Percentiles rank a stretch among this genome's conserved stretches.
Evolutionary conservation across 1,284 basidiomycete genomes (phyloP).

Genomic region (Cutaneotrichosporon cyanovorans): DNA sequence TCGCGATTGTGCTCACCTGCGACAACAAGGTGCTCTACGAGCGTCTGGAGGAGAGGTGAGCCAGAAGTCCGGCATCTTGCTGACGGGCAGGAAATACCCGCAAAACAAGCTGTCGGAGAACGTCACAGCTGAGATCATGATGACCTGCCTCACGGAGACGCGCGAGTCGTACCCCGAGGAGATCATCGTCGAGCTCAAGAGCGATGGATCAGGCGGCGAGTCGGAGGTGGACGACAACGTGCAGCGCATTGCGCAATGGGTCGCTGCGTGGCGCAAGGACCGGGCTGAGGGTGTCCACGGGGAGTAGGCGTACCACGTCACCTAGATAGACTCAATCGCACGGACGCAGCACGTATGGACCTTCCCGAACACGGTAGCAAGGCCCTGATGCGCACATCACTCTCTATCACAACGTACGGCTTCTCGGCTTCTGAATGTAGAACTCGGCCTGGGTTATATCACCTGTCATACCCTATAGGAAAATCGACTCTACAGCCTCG

Average conservation of each 20-base stretch:
- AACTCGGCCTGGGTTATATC: too few species aligned
- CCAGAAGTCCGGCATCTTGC: conserved; percentile 14
- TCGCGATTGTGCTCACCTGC: conserved; percentile 90
- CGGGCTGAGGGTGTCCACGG: conserved; percentile 28
- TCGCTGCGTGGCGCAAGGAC: conserved; percentile 65
- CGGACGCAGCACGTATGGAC: too few species aligned
- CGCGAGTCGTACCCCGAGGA: conserved; percentile 72
- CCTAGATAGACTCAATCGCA: too few species aligned
- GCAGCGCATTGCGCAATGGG: conserved; percentile 75
- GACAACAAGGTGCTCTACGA: conserved; percentile 87
- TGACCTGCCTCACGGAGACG: conserved; percentile 82
- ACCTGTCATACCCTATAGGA: too few species aligned
- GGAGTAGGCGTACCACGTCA: too few species aligned
- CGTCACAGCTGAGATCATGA: conserved; percentile 98
- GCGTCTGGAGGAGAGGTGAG: conserved; percentile 82
- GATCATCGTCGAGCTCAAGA: conserved; percentile 78
- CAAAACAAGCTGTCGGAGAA: conserved; percentile 96
- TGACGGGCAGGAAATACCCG: conserved; percentile 64
- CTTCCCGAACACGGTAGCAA: too few species aligned
- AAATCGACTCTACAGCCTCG: too few species aligned
- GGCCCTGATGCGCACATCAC: too few species aligned
- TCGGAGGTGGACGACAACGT: conserved; percentile 76
- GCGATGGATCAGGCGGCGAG: conserved; percentile 60
- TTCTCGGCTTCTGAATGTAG: too few species aligned
- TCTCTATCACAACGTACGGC: too few species aligned